phyloP scores from a whole-genome alignment of 2,329 filamentous ascomycete genomes.

The Zymoseptoria tritici region DNA sequence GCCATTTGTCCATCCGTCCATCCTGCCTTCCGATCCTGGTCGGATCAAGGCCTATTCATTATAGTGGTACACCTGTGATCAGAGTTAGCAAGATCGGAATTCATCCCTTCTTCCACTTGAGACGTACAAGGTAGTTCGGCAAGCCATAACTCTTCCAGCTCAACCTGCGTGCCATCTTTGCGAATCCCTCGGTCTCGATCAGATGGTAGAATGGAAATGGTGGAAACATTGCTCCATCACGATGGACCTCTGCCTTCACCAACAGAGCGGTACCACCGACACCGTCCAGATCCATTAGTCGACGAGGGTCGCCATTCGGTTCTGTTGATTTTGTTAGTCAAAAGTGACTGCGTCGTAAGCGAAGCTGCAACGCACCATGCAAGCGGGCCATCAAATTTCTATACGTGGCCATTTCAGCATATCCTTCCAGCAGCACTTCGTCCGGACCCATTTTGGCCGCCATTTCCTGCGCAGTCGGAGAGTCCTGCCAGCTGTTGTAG shows the following conservation, averaged over 20 bases:
- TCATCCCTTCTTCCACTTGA: not conserved
- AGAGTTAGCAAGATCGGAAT: not conserved
- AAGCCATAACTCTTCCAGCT: constrained; percentile 82
- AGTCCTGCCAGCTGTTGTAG: constrained; percentile 97
- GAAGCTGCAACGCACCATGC: constrained; percentile 39
- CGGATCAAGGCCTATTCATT: constrained; percentile 8
- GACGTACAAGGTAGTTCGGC: constrained; percentile 87
- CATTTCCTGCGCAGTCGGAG: constrained; percentile 66
- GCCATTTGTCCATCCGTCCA: not conserved
- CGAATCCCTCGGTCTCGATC: constrained; percentile 96
- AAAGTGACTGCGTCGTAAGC: not conserved
- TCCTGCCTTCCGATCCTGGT: not conserved
- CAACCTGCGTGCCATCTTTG: constrained; percentile 87
- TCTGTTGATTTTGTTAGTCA: constrained; percentile 14
- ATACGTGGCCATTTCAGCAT: constrained; percentile 87
- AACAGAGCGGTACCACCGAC: constrained; percentile 88
- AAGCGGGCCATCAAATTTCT: constrained; percentile 85
- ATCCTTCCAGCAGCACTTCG: constrained; percentile 89
- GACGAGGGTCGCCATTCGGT: constrained; percentile 23
- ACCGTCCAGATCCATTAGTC: constrained; percentile 66
- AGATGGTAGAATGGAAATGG: constrained; percentile 93
- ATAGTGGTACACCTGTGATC: constrained; percentile 14
- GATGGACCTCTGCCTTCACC: constrained; percentile 93
- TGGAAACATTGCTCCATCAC: constrained; percentile 97
- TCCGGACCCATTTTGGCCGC: constrained; percentile 77